Evolutionary conservation across 352 stramenopile species (phyloP), one percentile per base, ranked within the genome.

Genomic region (Globisporangium middletonii): DNA sequence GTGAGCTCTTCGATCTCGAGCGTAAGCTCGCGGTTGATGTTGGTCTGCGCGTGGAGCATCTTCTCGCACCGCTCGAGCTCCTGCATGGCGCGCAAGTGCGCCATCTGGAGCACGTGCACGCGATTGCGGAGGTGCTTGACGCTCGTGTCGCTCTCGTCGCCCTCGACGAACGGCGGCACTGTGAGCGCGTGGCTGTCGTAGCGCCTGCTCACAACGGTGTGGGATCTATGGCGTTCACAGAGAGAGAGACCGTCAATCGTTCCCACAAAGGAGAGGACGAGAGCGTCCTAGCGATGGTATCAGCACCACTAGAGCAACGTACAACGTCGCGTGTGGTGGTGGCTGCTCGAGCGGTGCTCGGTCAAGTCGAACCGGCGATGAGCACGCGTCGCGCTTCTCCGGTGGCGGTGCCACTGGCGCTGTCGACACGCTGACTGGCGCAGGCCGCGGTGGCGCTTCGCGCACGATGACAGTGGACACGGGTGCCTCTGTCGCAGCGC

Each of bases 41-140:
- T 92, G n/a, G 84, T 96, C 65, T 98, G 93, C 2, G 89, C 89
- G 42, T 97, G 88, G 12, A 98, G 75, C 91, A 98, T 98, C 63
- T 94, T 89, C 57, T 98, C 93, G 44, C 88, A 89, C 2, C 92
- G 72, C 67, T 98, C 93, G 11, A 97, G 68, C 55, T 98, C 93
- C 53, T 95, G 87, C 55, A 89, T 90, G 9, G 91, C 72, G 48
- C 94, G 91, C 6, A 97, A 68, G 55, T 98, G 92, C 16, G 81
- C 77, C 16, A 97, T 74, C 55, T 97, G 89, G 16, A 97, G 71
- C 52, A 92, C 76, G 46, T 98, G 88, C 8, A 97, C 73, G 23
- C 82, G 78, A 57, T 90, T 86, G 42, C 75, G 69, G 19, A 92
- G 63, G 47, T 90, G 72, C 38, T 87, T 88, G 8, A 88, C 53